Evolutionary conservation across 2,329 filamentous ascomycete species (phyloP), one percentile per base, ranked within the genome.

Genomic region (Coniochaeta sp.): DNA sequence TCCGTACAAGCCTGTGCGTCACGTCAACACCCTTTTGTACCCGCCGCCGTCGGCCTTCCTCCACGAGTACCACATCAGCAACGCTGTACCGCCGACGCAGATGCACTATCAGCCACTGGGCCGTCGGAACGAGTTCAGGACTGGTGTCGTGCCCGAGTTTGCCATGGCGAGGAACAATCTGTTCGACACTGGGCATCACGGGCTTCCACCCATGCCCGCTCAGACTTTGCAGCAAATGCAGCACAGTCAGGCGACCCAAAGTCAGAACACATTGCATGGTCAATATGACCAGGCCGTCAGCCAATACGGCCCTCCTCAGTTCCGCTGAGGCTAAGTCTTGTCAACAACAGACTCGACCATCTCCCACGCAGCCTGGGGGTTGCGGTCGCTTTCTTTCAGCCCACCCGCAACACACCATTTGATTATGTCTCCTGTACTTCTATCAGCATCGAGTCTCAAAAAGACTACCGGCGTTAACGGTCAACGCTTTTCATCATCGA

Each of bases 1-100:
- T 60, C 95, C 95, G 3, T 98, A 98, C 74, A 90, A 91, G 64
- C 93, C 93, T 1, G 89, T 97, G 43, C 89, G 93, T 59, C 85
- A 91, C 62, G 91, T 97, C 62, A 92, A 95, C 66, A 96, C 91
- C 0, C 83, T 98, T n/a, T 80, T 97, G 33, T 91, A 95, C 61
- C 93, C 93, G 34, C 91, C 92, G 7, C 90, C 92, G 0, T 89
- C 90, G 26, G 82, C 86, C 9, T 91, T 91, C 8, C 82, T 96
- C 64, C 88, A 93, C 64, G 83, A 89, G 66, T 89, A 91, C 70
- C 81, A 89, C 65, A 78, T 90, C 6, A 61, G 65, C 26, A 67
- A 69, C 58, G 59, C 68, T 28, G 64, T 83, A 72, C 75, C 78
- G 79, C 86, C 89, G 58, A 81, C 85, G 62, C 84, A 92, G 75